Evolutionary conservation across 768 basidiomycete species (phyloP), one percentile per base, ranked within the genome.

Genomic region (Boletellus ananiceps): DNA sequence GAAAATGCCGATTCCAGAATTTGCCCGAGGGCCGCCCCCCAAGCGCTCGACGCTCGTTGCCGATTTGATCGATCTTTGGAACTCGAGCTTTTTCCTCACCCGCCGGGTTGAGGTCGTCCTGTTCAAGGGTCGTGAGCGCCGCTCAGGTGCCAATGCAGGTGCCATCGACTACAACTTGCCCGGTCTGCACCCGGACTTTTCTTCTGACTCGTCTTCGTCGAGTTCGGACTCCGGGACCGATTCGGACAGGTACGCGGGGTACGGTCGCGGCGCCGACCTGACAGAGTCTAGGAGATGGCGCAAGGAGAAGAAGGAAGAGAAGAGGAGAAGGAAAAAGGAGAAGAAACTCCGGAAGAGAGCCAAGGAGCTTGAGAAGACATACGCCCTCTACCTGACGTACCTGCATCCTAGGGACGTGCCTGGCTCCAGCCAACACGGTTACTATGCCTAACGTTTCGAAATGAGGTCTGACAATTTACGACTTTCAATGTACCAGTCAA

Each of bases 11-110:
- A 76, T 86, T 23, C 77, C 82, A 2, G 74, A 74, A 15, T 64
- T 76, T 38, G 61, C 71, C 33, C 71, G 68, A 40, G 79, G 80
- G 15, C 71, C 72, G 49, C 62, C 74, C 25, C 79, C 82, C 11
- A 81, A 78, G 58, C 78, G 81, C 13, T 76, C 85, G 19, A 71
- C 69, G 11, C 72, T 90, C 40, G 68, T 80, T 11, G 79, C 79
- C n/a, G 85, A 88, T 61, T 74, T 92, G 27, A 71, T 92, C 55
- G 81, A 90, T 53, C 70, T 86, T 25, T 93, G 89, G 89, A 92
- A 92, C 63, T 63, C 69, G 27, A 80, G 79, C 8, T 93, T 89
- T 69, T 90, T 90, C 75, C 62, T 76, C 48, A 69, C 74, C 32
- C 86, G 89, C 39, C 83, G 84, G 16, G 79, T 86, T n/a, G 89